Evolutionary conservation across 805 yeast genomes (phyloP), one percentile per base, ranked within the genome.

Genomic region (Metschnikowia gruessii): DNA sequence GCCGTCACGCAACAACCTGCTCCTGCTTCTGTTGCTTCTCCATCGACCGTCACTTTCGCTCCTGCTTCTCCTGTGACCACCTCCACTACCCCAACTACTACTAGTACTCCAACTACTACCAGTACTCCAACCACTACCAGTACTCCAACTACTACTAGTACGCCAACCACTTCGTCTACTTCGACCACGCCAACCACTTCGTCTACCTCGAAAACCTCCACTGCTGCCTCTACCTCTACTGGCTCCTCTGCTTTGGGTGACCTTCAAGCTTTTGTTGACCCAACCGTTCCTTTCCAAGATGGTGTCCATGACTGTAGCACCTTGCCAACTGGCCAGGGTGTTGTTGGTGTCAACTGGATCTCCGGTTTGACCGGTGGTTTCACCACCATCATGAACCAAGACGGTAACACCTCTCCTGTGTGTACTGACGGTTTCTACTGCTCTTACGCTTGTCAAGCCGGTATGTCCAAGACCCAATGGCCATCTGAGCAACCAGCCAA

Each of bases 381-480:
- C 70, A 58, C 77, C 30, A 66, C 75, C 49, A 63, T 72, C 49
- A 65, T 65, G 69, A 71, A 79, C 56, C 64, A 75, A 50, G 64
- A 82, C 39, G 77, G 81, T 50, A 76, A 77, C 45, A 65, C 76
- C 51, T 65, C 74, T 15, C 52, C 68, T 39, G 55, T 59, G 17
- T 83, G 90, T 72, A 59, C 70, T 52, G 85, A 82, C 51, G 90
- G 86, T 40, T 76, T 72, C 63, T 83, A 82, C 75, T 83, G 90
- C 65, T 83, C 89, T 43, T 83, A 83, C 63, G 87, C 88, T 44
- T 83, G 90, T 66, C 84, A 82, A 63, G 76, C 88, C 34, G 90
- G 90, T 74, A 81, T 81, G 85, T 81, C 88, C 59, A 83, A 83
- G 75, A 83, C 89, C 49, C 90, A 83, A 69, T 83, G 88, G 88